phyloP scores from a whole-genome alignment of 2,329 filamentous ascomycete genomes.

The Chrysoporthe cubensis region DNA sequence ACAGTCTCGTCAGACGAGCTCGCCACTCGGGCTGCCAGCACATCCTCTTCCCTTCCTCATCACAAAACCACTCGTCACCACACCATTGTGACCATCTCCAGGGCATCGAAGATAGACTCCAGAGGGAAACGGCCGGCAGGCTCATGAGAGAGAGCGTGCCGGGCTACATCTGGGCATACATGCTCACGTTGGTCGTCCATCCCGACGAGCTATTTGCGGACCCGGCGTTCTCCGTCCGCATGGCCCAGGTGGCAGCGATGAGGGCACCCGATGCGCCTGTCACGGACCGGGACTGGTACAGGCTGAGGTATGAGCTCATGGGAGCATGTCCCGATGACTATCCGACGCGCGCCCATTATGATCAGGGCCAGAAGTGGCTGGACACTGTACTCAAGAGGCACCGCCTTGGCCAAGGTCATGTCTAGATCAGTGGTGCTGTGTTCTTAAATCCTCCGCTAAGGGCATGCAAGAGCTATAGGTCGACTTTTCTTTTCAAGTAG shows the following conservation, averaged over 20 bases:
- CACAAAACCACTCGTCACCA: not conserved
- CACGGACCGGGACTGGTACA: slow-evolving; percentile 9
- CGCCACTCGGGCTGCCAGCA: slow-evolving; percentile 6
- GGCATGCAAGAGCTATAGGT: not conserved
- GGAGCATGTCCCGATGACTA: slow-evolving; percentile 15
- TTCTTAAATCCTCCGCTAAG: not conserved
- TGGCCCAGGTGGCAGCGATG: slow-evolving; percentile 10
- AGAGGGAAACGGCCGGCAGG: slow-evolving; percentile 4
- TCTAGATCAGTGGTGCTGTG: not conserved
- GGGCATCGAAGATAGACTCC: slow-evolving; percentile 12
- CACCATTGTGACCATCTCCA: not conserved
- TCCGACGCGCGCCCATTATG: slow-evolving; percentile 9
- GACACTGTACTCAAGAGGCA: slow-evolving; percentile 8
- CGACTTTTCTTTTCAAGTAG: not conserved
- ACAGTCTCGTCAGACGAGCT: slow-evolving; percentile 7
- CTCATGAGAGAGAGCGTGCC: slow-evolving; percentile 10
- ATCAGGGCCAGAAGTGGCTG: slow-evolving; percentile 14
- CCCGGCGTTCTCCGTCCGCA: slow-evolving; percentile 6
- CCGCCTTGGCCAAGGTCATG: slow-evolving; percentile 2
- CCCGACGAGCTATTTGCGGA: slow-evolving; percentile 15
- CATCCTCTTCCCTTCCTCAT: slow-evolving; percentile 6
- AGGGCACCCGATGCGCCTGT: slow-evolving; percentile 9
- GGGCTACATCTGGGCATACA: slow-evolving; percentile 16
- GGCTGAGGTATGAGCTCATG: slow-evolving; percentile 12
- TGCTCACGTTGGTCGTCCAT: slow-evolving; percentile 15